phyloP scores from a whole-genome alignment of 768 basidiomycete species.

The Trametes elegans region DNA sequence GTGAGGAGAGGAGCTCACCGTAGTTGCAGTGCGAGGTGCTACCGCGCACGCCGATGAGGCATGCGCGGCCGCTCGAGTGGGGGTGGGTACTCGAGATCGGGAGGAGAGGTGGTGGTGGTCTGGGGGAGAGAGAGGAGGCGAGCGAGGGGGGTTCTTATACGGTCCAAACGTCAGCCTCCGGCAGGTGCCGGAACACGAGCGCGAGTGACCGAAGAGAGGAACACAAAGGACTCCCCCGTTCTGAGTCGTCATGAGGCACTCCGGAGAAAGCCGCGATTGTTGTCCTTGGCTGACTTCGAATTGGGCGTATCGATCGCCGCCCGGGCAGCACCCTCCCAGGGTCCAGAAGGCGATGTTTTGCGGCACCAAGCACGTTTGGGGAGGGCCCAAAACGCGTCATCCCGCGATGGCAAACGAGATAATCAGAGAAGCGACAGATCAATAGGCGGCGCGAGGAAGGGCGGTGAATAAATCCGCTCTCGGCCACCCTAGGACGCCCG shows the following conservation, averaged over 20 bases:
- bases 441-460: not conserved
- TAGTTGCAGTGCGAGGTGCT: not conserved
- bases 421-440: slow-evolving; percentile 6
- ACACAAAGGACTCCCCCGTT: not conserved
- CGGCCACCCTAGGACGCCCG: too few relatives aligned
- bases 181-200: not conserved
- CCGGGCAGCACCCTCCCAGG: not conserved
- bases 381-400: not conserved
- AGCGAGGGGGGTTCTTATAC: not conserved
- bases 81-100: not conserved
- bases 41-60: not conserved
- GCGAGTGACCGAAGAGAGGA: not conserved
- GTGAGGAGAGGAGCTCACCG: not conserved
- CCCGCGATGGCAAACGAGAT: not conserved
- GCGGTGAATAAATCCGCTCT: not conserved
- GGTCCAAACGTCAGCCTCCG: not conserved
- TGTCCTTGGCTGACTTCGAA: not conserved
- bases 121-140: not conserved
- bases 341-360: too few relatives aligned
- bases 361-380: too few relatives aligned
- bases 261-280: not conserved
- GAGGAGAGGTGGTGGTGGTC: not conserved
- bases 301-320: slow-evolving; percentile 9
- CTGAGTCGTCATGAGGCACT: not conserved
- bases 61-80: not conserved